Evolutionary conservation across 169 alveolate species (phyloP).

Genomic region (Amoebophrya sp.): DNA sequence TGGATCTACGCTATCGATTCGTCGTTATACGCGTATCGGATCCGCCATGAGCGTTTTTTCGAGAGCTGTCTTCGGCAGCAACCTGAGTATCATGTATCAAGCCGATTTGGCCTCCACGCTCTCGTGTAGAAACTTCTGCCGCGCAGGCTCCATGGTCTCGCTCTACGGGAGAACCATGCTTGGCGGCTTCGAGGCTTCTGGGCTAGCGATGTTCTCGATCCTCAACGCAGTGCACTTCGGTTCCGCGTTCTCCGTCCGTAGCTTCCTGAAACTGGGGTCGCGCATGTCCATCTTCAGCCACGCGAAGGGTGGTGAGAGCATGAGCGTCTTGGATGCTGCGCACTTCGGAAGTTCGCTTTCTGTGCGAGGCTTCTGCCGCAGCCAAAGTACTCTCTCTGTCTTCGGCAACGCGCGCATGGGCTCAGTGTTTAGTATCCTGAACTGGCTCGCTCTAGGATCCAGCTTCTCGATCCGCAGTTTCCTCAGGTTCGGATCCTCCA

Average conservation of each 20-base stretch:
- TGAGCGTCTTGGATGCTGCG: slow-evolving; percentile 19
- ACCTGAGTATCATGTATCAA: neutral
- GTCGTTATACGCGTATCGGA: slow-evolving; percentile 6
- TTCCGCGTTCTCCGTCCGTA: neutral
- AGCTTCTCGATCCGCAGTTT: neutral
- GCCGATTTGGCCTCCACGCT: slow-evolving; percentile 7
- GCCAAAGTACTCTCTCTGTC: neutral
- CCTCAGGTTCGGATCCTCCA: neutral
- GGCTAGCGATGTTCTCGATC: slow-evolving; percentile 6
- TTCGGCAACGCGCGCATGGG: neutral
- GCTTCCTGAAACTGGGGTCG: slow-evolving; percentile 24
- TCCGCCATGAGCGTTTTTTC: neutral
- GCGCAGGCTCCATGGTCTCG: neutral
- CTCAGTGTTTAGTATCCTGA: neutral
- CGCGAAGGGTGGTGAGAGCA: neutral
- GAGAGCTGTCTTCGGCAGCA: slow-evolving; percentile 5
- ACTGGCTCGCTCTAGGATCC: neutral
- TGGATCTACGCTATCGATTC: neutral
- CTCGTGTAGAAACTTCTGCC: neutral
- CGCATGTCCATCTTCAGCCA: slow-evolving; percentile 21
- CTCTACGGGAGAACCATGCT: neutral
- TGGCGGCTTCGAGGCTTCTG: neutral
- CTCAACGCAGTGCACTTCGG: neutral
- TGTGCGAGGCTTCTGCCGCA: slow-evolving; percentile 17
- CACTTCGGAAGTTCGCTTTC: slow-evolving; percentile 23